These are phyloP conservation scores for Ramaria rubella DNA, from an alignment of 768 basidiomycete species.

Conservation along the genomic window DNA sequence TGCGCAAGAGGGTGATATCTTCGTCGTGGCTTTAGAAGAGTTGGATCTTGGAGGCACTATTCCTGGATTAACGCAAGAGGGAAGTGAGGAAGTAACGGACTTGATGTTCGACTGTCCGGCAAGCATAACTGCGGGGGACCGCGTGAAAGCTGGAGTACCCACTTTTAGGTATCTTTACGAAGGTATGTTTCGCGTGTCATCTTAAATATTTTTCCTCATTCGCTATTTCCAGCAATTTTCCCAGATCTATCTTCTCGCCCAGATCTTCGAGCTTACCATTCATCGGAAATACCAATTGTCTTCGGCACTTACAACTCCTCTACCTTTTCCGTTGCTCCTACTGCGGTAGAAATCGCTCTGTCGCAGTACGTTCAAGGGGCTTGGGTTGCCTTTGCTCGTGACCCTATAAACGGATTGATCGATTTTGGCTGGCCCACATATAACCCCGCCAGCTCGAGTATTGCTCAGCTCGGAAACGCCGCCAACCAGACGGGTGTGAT, in stretches of 20 bases:
- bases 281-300: constrained; percentile 34
- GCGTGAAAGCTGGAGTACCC: not conserved
- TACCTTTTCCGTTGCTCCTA: constrained; percentile 11
- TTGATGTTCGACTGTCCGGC: constrained; percentile 5
- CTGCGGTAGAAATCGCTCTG: constrained; percentile 24
- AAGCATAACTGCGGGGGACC: not conserved
- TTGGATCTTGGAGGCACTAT: not conserved
- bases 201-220: not conserved
- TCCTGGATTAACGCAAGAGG: constrained; percentile 6
- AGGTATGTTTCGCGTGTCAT: not conserved
- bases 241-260: constrained; percentile 7
- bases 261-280: constrained; percentile 28
- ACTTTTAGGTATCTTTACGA: constrained; percentile 5
- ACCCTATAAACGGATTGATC: constrained; percentile 28
- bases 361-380: constrained; percentile 32
- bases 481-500: constrained; percentile 2
- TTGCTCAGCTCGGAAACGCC: constrained; percentile 8
- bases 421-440: constrained; percentile 24
- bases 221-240: constrained; percentile 1
- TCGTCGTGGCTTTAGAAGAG: constrained; percentile 5
- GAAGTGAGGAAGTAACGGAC: not conserved
- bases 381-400: constrained; percentile 40
- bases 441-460: constrained; percentile 33
- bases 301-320: constrained; percentile 23
- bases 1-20: constrained; percentile 7